A percentile compares a stretch with the other conserved stretches of the same genome.
Evolutionary conservation across 805 yeast species (phyloP).

Genomic region (Suhomyces vadensis): DNA sequence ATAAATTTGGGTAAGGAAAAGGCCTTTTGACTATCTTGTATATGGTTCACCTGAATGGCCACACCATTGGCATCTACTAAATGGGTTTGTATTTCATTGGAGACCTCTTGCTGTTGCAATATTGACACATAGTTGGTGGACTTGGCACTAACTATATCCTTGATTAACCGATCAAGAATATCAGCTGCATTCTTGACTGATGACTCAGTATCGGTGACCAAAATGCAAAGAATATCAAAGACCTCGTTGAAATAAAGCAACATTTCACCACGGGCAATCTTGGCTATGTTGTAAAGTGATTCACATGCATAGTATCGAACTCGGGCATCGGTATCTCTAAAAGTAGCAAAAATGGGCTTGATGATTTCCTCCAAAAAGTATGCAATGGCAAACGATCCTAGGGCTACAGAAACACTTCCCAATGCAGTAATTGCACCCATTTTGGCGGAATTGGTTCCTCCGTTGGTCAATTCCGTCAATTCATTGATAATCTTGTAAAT

Average conservation of each 20-base stretch:
- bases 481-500: slow-evolving; percentile 69
- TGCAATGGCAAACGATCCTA: slow-evolving; percentile 84
- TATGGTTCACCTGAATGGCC: slow-evolving; percentile 58
- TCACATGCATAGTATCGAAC: slow-evolving; percentile 98
- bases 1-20: slow-evolving; percentile 85
- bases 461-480: slow-evolving; percentile 72
- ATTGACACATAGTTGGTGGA: slow-evolving; percentile 85
- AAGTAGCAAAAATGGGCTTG: slow-evolving; percentile 92
- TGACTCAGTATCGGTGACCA: slow-evolving; percentile 87
- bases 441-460: slow-evolving; percentile 68
- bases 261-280: slow-evolving; percentile 94
- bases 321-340: slow-evolving; percentile 96
- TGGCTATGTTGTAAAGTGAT: slow-evolving; percentile 90
- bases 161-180: slow-evolving; percentile 81
- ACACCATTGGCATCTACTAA: slow-evolving; percentile 58
- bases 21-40: slow-evolving; percentile 63
- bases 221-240: slow-evolving; percentile 86
- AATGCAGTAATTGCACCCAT: slow-evolving; percentile 95
- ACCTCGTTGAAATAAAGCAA: slow-evolving; percentile 89
- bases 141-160: slow-evolving; percentile 93
- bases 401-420: slow-evolving; percentile 93
- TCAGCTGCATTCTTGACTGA: slow-evolving; percentile 96
- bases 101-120: slow-evolving; percentile 50
- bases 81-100: slow-evolving; percentile 35
- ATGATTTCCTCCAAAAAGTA: slow-evolving; percentile 79